Evolutionary conservation across 2,329 filamentous ascomycete genomes (phyloP), one percentile per base, ranked within the genome.

Genomic region (Penicillium expansum): DNA sequence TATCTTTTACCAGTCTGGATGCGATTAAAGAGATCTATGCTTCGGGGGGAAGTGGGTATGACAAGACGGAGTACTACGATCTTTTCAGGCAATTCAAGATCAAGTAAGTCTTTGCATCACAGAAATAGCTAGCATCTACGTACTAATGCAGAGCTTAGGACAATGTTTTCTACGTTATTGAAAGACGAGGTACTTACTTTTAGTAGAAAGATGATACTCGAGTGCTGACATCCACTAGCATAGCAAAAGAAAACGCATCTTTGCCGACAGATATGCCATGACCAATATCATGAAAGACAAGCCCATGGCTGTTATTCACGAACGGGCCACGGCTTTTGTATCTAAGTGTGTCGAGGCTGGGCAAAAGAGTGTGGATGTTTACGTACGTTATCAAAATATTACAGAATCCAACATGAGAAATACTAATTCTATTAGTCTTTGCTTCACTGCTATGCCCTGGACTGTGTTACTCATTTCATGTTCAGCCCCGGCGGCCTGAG

Each of bases 211-310:
- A 5, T 11, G 1, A 16, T 20, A 22, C 14, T 27, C n/a, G 3
- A 27, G 18, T 43, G 16, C 55, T 65, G 9, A 63, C 27, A 14
- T 33, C 8, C 16, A 29, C 8, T 49, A 87, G 82, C 87, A 90
- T 66, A 83, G 82, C 30, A 82, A 80, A 60, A 80, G 85, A 57
- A 88, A 86, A 67, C 79, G 85, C 29, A 75, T 86, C 47, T 77
- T 89, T 43, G 86, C 86, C 1, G 85, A 88, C 65, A 79, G 85
- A 30, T 90, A 90, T 68, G 83, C 86, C 30, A 89, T 89, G 71
- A 84, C 82, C 52, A 89, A 88, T 66, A 76, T 89, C 48, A 80
- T 88, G 73, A 81, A 81, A 30, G 69, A 79, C 5, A 74, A 75
- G 2, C 81, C 85, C 2, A 70, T 88, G 29, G 70, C 76, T 5